These are phyloP conservation scores for Neoboletus subvelutipes DNA, from an alignment of 768 basidiomycete species.

Conservation along the genomic window DNA sequence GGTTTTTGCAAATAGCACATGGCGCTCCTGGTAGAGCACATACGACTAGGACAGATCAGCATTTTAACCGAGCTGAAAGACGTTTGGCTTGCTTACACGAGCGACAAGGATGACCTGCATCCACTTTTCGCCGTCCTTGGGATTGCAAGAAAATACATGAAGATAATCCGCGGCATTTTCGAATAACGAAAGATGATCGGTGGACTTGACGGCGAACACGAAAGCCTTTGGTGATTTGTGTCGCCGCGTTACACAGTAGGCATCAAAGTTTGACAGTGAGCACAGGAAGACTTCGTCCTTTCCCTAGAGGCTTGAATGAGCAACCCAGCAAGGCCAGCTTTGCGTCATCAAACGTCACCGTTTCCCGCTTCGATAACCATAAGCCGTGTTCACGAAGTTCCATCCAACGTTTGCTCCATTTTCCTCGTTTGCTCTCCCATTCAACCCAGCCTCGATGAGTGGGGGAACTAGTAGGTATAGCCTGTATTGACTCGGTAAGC, in stretches of 20 bases:
- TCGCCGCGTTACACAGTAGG: slow-evolving; percentile 72
- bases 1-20: slow-evolving; percentile 46
- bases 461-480: slow-evolving; percentile 47
- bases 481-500: slow-evolving; percentile 43
- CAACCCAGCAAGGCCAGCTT: neutral
- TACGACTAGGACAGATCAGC: slow-evolving; percentile 58
- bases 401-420: slow-evolving; percentile 94
- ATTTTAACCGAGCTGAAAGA: neutral
- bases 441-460: slow-evolving; percentile 68
- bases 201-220: slow-evolving; percentile 85
- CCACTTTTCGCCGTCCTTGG: slow-evolving; percentile 74
- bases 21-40: slow-evolving; percentile 76
- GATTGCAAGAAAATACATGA: slow-evolving; percentile 79
- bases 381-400: slow-evolving; percentile 82
- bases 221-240: slow-evolving; percentile 84
- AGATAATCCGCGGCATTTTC: slow-evolving; percentile 87
- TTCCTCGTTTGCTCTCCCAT: slow-evolving; percentile 87
- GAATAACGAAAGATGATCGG: slow-evolving; percentile 82
- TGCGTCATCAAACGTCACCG: slow-evolving; percentile 45
- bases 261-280: slow-evolving; percentile 86
- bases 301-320: slow-evolving; percentile 46
- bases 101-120: slow-evolving; percentile 78
- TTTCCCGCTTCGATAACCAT: slow-evolving; percentile 88
- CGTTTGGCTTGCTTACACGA: slow-evolving; percentile 51
- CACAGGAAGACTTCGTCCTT: slow-evolving; percentile 85